These are phyloP conservation scores for Phytophthora pinifolia DNA, from an alignment of 352 stramenopile genomes.

Conservation along the genomic window DNA sequence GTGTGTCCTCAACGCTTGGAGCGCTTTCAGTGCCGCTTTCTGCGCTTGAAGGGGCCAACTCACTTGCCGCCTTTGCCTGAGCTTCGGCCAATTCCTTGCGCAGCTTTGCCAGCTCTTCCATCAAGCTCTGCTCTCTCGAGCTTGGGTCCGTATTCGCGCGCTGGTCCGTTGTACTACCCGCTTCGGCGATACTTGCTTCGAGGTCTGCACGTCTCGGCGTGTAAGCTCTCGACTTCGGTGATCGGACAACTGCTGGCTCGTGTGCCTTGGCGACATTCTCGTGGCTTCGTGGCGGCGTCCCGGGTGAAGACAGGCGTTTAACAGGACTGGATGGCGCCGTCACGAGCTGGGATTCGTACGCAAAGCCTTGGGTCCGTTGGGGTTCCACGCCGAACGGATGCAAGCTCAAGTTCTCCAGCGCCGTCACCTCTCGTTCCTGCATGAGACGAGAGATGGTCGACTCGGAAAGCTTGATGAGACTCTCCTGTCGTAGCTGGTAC, in stretches of 20 bases:
- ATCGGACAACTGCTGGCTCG: constrained; percentile 6
- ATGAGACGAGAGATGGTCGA: constrained; percentile 62
- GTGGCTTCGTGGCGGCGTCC: constrained; percentile 3
- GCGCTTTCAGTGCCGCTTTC: not conserved
- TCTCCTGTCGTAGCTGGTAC: constrained; percentile 62
- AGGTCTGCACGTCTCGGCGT: constrained; percentile 17
- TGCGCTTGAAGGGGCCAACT: not conserved
- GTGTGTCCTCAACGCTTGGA: not conserved
- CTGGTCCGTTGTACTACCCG: not conserved
- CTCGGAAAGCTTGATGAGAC: constrained; percentile 64
- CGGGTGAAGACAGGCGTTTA: constrained; percentile 6
- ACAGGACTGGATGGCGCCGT: constrained; percentile 8
- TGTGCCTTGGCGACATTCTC: constrained; percentile 2
- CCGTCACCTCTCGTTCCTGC: constrained; percentile 50
- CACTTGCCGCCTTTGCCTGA: constrained; percentile 7
- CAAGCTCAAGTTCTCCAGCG: constrained; percentile 43
- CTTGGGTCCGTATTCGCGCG: constrained; percentile 8
- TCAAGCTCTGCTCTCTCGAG: constrained; percentile 35
- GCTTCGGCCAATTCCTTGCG: constrained; percentile 34
- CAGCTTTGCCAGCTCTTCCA: constrained; percentile 34
- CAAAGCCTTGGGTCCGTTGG: constrained; percentile 11
- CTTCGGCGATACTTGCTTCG: constrained; percentile 13
- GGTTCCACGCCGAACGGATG: constrained; percentile 30
- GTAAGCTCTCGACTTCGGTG: constrained; percentile 10
- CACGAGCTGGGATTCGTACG: constrained; percentile 12